A percentile compares a stretch with the other conserved stretches of the same genome.
These are phyloP conservation scores for Xylaria sp. DNA, from an alignment of 2,329 filamentous ascomycete species.

Conservation along the genomic window DNA sequence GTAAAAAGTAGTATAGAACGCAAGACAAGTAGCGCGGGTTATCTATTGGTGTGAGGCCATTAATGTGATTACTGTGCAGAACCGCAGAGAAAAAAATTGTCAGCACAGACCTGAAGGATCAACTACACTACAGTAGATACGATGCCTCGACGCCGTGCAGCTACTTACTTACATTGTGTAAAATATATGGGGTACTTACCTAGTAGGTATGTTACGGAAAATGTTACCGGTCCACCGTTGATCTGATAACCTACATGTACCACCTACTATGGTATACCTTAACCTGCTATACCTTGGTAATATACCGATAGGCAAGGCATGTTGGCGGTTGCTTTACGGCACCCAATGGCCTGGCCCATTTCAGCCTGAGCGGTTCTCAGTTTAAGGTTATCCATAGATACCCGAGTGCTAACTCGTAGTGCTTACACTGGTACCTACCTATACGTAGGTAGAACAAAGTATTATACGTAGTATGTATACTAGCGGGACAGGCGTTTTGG, in stretches of 20 bases:
- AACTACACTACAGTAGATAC: constrained; percentile 1
- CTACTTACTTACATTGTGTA: no score
- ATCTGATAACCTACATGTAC: constrained; percentile 7
- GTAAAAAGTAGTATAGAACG: not conserved
- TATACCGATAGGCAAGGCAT: constrained; percentile 2
- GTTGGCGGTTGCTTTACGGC: not conserved
- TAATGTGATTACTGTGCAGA: constrained; percentile 34
- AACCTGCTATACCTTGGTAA: no score
- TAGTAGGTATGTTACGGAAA: constrained; percentile 12
- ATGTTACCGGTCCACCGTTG: constrained; percentile 6
- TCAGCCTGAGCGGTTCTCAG: constrained; percentile 25
- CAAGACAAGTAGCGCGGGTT: constrained; percentile 15
- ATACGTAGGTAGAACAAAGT: not conserved
- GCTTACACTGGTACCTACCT: constrained; percentile 14
- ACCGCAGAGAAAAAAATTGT: constrained; percentile 18
- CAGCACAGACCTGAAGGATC: constrained; percentile 31
- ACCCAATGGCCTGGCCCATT: constrained; percentile 7
- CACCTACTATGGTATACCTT: no score
- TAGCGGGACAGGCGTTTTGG: no score
- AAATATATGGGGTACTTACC: not conserved
- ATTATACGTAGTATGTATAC: no score
- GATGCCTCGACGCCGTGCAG: not conserved
- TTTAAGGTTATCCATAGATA: constrained; percentile 32
- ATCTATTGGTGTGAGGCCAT: constrained; percentile 23
- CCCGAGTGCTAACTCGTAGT: constrained; percentile 21